Conservation (phyloP, 2,329 filamentous ascomycete genomes). For the Aspergillus hortae region DNA sequence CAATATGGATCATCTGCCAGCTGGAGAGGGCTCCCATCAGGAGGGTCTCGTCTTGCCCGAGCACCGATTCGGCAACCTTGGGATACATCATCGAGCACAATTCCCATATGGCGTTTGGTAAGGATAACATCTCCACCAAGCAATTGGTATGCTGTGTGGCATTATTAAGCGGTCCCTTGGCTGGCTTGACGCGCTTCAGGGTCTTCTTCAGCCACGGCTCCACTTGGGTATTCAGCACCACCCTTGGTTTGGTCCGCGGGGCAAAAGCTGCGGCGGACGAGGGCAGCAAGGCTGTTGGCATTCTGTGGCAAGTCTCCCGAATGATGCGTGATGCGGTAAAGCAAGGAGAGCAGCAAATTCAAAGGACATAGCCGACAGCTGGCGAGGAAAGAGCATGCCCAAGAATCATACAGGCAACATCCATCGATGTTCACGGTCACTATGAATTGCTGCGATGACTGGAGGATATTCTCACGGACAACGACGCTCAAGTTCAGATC, state of each 20-base stretch:
- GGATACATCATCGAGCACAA: constrained; percentile 88
- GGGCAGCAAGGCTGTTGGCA: constrained; percentile 91
- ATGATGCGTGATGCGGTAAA: constrained; percentile 21
- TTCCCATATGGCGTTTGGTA: constrained; percentile 87
- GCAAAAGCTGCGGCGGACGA: constrained; percentile 96
- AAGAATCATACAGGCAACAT: constrained; percentile 38
- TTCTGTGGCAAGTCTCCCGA: constrained; percentile 53
- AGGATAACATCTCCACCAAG: constrained; percentile 89
- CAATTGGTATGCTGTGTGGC: constrained; percentile 93
- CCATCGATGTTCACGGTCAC: too few species aligned
- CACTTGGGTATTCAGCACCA: constrained; percentile 86
- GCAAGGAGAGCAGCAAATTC: constrained; percentile 42
- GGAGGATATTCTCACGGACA: constrained; percentile 2
- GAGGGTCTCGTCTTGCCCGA: constrained; percentile 76
- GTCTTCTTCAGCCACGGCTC: constrained; percentile 97
- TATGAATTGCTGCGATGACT: constrained; percentile 24
- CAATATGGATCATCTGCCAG: constrained; percentile 87
- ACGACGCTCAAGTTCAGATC: constrained; percentile 3
- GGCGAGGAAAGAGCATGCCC: constrained; percentile 44
- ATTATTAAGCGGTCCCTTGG: constrained; percentile 96
- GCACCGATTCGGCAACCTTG: constrained; percentile 80
- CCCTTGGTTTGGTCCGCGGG: constrained; percentile 86
- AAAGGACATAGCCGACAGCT: constrained; percentile 30
- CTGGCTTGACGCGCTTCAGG: constrained; percentile 91
- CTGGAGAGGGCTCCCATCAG: constrained; percentile 85